A percentile compares a stretch with the other conserved stretches of the same genome.
Conservation (phyloP, 2,329 filamentous ascomycete species). For the Neofusicoccum cordaticola region DNA sequence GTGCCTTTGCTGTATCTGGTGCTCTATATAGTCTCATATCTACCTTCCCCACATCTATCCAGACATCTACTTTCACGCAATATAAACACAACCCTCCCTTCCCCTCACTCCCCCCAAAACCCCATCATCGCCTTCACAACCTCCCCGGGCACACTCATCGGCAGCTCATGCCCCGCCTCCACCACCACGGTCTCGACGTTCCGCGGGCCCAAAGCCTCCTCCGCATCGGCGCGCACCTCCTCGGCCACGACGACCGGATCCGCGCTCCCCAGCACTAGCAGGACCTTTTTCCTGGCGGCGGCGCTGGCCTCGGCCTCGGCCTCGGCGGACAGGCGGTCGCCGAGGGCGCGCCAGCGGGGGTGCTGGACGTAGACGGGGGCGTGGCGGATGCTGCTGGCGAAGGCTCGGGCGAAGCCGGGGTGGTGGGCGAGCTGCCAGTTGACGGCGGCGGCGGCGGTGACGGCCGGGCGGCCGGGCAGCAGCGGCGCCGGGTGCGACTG, state of each 20-base stretch:
- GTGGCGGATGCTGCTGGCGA: slow-evolving; percentile 67
- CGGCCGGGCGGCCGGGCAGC: slow-evolving; percentile 49
- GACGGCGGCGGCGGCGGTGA: slow-evolving; percentile 62
- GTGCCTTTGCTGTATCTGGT: too few species aligned
- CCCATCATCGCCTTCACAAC: slow-evolving; percentile 54
- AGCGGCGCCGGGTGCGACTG: slow-evolving; percentile 32
- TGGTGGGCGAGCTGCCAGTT: slow-evolving; percentile 68
- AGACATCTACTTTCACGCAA: too few species aligned
- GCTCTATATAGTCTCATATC: too few species aligned
- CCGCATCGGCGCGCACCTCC: slow-evolving; percentile 63
- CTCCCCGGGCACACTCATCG: slow-evolving; percentile 59
- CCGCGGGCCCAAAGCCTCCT: slow-evolving; percentile 53
- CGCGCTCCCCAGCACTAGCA: slow-evolving; percentile 63
- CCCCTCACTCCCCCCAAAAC: slow-evolving; percentile 23
- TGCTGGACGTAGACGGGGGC: slow-evolving; percentile 67
- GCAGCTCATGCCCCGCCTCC: slow-evolving; percentile 67
- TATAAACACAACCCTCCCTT: too few species aligned
- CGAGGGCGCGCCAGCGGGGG: slow-evolving; percentile 60
- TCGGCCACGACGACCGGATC: slow-evolving; percentile 67
- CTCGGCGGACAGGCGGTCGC: slow-evolving; percentile 46
- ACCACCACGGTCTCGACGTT: slow-evolving; percentile 59
- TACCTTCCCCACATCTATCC: too few species aligned
- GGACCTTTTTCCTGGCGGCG: slow-evolving; percentile 44
- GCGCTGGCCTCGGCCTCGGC: too few species aligned
- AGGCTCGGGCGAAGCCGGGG: slow-evolving; percentile 65